These are phyloP conservation scores for Aspergillus calidoustus DNA, from an alignment of 2,329 filamentous ascomycete genomes.

Conservation along the genomic window DNA sequence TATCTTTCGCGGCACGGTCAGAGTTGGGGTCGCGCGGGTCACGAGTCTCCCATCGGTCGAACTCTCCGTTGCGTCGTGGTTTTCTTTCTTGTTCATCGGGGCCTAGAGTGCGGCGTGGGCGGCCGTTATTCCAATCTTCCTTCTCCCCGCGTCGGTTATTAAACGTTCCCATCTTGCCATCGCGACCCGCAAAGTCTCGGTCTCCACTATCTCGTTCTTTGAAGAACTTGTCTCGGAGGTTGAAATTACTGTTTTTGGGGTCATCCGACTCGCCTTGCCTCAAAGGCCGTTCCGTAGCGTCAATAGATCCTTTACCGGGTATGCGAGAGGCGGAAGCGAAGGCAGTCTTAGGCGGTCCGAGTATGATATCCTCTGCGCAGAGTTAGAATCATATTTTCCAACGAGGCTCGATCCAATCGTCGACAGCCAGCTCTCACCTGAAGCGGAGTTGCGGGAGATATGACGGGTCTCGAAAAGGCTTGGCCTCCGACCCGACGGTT, in stretches of 20 bases:
- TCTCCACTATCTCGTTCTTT: constrained; percentile 44
- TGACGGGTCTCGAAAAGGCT: constrained; percentile 50
- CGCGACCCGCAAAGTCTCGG: constrained; percentile 43
- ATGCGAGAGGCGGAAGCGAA: constrained; percentile 76
- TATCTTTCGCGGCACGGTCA: constrained; percentile 57
- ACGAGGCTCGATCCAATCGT: neutral
- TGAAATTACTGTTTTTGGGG: constrained; percentile 65
- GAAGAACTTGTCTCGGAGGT: constrained; percentile 57
- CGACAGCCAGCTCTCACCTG: constrained; percentile 35
- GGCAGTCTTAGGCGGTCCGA: constrained; percentile 80
- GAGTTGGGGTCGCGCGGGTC: constrained; percentile 60
- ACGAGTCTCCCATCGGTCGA: constrained; percentile 53
- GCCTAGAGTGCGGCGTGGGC: constrained; percentile 45
- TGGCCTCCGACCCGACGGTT: constrained; percentile 42
- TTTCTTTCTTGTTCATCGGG: constrained; percentile 48
- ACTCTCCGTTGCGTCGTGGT: constrained; percentile 48
- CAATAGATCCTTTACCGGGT: constrained; percentile 51
- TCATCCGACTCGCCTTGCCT: constrained; percentile 60
- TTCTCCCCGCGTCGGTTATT: constrained; percentile 45
- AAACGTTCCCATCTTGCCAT: constrained; percentile 37
- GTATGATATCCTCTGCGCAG: constrained; percentile 74
- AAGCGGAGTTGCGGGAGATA: constrained; percentile 54
- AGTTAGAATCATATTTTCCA: constrained; percentile 33
- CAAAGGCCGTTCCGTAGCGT: constrained; percentile 49
- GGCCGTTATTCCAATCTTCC: constrained; percentile 48